Conservation (phyloP, 371 early-diverging fungal species). For the Apophysomyces sp. region DNA sequence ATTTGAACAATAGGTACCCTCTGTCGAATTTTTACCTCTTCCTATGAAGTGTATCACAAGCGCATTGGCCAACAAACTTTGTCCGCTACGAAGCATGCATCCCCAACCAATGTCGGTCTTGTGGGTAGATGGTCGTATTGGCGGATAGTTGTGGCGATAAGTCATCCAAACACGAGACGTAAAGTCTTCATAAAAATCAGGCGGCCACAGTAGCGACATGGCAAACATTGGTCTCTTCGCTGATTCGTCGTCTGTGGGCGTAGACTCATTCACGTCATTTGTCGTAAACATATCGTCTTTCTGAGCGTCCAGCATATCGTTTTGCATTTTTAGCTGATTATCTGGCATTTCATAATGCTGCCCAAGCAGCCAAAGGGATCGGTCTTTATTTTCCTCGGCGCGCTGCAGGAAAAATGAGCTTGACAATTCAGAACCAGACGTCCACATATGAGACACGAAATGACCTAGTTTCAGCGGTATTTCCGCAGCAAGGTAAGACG, state of each 20-base stretch:
- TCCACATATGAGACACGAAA: slow-evolving; percentile 50
- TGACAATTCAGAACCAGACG: slow-evolving; percentile 30
- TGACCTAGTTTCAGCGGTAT: slow-evolving; percentile 52
- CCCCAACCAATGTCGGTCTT: slow-evolving; percentile 95
- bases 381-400: slow-evolving; percentile 7
- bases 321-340: slow-evolving; percentile 24
- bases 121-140: slow-evolving; percentile 76
- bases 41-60: slow-evolving; percentile 72
- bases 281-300: slow-evolving; percentile 30
- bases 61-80: slow-evolving; percentile 88
- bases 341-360: slow-evolving; percentile 23
- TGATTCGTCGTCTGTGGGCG: not conserved
- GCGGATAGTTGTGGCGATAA: slow-evolving; percentile 85
- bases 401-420: slow-evolving; percentile 20
- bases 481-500: slow-evolving; percentile 52
- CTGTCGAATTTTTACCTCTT: slow-evolving; percentile 46
- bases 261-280: not conserved
- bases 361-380: slow-evolving; percentile 38
- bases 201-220: slow-evolving; percentile 34
- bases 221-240: slow-evolving; percentile 8
- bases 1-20: not conserved
- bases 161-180: slow-evolving; percentile 87
- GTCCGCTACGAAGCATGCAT: slow-evolving; percentile 96
- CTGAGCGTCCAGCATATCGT: slow-evolving; percentile 39
- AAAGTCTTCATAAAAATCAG: slow-evolving; percentile 73